These are phyloP conservation scores for Penicillium angulare DNA, from an alignment of 495 filamentous ascomycete species.

Conservation along the genomic window DNA sequence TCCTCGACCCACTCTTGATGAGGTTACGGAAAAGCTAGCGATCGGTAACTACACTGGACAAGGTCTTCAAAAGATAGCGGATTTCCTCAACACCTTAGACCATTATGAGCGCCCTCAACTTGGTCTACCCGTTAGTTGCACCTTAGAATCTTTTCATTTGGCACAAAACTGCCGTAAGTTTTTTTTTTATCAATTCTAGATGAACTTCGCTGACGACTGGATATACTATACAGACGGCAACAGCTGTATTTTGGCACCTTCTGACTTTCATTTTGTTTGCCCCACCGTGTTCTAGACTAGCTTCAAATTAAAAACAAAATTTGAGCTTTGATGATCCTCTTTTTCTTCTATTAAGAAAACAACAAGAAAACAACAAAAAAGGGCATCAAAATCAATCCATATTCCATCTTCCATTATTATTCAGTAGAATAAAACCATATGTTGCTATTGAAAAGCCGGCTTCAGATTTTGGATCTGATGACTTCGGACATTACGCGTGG, in stretches of 20 bases:
- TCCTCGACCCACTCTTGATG: neutral
- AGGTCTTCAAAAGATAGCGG: neutral
- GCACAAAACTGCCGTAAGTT: neutral
- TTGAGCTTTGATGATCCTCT: neutral
- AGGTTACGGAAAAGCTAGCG: neutral
- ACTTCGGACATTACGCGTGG: too few species aligned
- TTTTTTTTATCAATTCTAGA: neutral
- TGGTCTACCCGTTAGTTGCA: neutral
- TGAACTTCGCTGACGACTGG: neutral
- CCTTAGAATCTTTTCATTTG: neutral
- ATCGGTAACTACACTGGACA: neutral
- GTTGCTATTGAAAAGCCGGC: too few species aligned
- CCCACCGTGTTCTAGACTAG: neutral
- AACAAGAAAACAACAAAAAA: neutral
- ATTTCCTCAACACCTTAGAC: neutral
- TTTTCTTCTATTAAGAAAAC: neutral
- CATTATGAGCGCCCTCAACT: neutral
- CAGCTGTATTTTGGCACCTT: neutral
- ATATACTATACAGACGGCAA: neutral
- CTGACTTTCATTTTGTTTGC: constrained; percentile 2
- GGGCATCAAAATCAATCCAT: too few species aligned
- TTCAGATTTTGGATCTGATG: too few species aligned
- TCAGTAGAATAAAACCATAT: too few species aligned
- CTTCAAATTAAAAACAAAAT: neutral
- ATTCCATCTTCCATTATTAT: too few species aligned